These are phyloP conservation scores for Diophrys appendiculata DNA, from an alignment of 73 alveolate genomes.

Conservation along the genomic window DNA sequence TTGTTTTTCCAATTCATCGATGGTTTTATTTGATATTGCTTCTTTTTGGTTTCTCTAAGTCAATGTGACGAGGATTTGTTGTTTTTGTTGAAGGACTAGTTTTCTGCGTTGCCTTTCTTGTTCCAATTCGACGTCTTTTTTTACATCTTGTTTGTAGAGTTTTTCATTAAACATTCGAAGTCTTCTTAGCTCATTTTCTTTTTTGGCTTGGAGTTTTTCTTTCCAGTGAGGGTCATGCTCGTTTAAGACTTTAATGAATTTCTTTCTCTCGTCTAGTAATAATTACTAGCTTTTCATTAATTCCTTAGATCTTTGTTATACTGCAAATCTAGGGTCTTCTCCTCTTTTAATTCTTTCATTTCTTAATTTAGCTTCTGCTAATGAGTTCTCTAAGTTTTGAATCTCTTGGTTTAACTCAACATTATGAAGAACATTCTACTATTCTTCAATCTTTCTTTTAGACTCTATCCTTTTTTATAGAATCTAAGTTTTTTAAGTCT, in stretches of 20 bases:
- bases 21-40: neutral
- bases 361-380: neutral
- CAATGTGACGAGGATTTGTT: neutral
- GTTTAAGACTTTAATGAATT: neutral
- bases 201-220: neutral
- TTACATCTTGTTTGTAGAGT: neutral
- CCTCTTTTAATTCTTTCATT: neutral
- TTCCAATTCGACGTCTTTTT: neutral
- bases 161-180: neutral
- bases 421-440: neutral
- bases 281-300: neutral
- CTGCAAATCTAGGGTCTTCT: neutral
- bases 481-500: neutral
- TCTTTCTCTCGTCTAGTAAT: neutral
- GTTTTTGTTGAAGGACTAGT: neutral
- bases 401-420: neutral
- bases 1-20: neutral
- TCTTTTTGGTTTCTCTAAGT: neutral
- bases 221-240: neutral
- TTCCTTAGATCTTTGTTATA: neutral
- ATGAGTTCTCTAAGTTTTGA: neutral
- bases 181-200: neutral
- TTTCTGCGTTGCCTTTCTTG: neutral
- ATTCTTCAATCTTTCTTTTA: too few relatives aligned
- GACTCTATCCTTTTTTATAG: neutral